Evolutionary conservation across 2,329 filamentous ascomycete genomes (phyloP), one percentile per base, ranked within the genome.

Genomic region (Hymenoscyphus repandus): DNA sequence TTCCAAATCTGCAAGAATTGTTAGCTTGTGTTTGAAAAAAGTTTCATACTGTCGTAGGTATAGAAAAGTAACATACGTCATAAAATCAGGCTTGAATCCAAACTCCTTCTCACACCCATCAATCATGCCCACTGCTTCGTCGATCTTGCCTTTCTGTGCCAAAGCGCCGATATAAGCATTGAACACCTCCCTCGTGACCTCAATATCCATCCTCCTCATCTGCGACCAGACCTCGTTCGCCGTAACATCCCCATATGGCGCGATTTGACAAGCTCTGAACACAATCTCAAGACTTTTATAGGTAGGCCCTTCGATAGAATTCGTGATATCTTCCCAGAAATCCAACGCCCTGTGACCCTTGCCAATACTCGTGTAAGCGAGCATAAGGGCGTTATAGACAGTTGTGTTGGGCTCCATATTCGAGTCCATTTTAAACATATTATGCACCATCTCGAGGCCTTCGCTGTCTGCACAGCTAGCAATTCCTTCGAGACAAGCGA

Each of bases 401-500:
- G 74, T 75, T 0, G 92, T 97, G 59, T 79, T 83, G 4, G 85
- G 77, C 59, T 91, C 83, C 34, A 97, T 77, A 38, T 81, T 79
- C n/a, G 84, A 78, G 67, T 99, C 93, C 67, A 96, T 84, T 71
- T 96, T 97, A 58, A 96, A 76, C 81, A 96, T 92, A 65, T 96
- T 96, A 71, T 96, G 87, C 2, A 95, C 80, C 55, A 86, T 80
- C 52, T 83, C 80, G 17, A 96, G 72, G 38, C 82, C 83, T 50
- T 88, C 82, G 1, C 70, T 63, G 60, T 87, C 82, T 7, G 75
- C 70, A 38, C 70, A 69, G n/a, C 69, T 68, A 3, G 85, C 84
- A 20, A 96, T 79, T 2, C 90, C 88, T 53, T 88, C 80, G 51
- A 97, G 85, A 55, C 85, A 91, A 32, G 77, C 72, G 3, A 88